Percentiles rank a stretch among this genome's conserved stretches.
These are phyloP conservation scores for Tubosaeta brunneosetosa DNA, from an alignment of 768 basidiomycete species.

Conservation along the genomic window DNA sequence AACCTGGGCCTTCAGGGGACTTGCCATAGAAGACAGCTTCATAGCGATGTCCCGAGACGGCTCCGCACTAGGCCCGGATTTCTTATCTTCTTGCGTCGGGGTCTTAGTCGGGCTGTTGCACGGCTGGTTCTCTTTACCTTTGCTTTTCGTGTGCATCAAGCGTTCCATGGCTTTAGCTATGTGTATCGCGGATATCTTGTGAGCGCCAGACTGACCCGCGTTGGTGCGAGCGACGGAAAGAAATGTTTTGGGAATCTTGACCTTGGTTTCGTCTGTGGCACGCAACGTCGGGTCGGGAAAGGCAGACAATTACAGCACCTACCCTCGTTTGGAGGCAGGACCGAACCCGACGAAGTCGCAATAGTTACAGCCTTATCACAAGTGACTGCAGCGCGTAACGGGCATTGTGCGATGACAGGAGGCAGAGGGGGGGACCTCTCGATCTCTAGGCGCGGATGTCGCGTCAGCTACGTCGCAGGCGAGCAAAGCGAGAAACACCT, in stretches of 20 bases:
- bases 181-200: conserved; percentile 3
- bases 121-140: conserved; percentile 16
- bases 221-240: not conserved
- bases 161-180: conserved; percentile 3
- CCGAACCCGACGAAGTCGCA: not conserved
- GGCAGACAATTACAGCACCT: not conserved
- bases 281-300: not conserved
- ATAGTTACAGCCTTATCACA: not conserved
- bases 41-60: not conserved
- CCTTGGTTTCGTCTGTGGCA: not conserved
- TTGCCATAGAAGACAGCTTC: conserved; percentile 2
- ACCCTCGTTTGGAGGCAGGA: conserved; percentile 2
- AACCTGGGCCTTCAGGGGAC: conserved; percentile 4
- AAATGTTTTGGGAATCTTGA: not conserved
- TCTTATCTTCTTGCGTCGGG: not conserved
- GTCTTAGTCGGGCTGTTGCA: not conserved
- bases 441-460: not conserved
- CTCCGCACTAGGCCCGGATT: conserved; percentile 5
- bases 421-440: not conserved
- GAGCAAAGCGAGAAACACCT: not conserved
- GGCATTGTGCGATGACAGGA: not conserved
- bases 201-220: conserved; percentile 6
- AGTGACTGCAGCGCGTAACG: not conserved
- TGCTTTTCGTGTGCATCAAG: not conserved
- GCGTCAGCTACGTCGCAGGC: not conserved